phyloP scores from a whole-genome alignment of 768 basidiomycete species.

The Russula emetica region DNA sequence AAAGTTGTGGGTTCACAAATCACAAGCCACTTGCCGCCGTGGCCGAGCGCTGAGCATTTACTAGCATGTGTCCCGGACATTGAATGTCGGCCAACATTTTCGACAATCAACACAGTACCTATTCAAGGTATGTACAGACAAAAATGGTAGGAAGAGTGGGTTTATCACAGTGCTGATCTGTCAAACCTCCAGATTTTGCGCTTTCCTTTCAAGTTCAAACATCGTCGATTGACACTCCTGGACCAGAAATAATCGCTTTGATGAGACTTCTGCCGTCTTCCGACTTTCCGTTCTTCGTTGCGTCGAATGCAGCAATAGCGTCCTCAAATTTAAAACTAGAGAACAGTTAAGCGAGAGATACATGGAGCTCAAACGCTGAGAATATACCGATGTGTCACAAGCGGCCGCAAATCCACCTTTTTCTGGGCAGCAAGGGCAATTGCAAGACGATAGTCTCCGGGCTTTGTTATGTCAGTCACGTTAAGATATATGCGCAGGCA shows the following conservation, averaged over 20 bases:
- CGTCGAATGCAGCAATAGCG: constrained; percentile 75
- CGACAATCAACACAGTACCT: background rate
- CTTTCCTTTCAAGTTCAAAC: constrained; percentile 29
- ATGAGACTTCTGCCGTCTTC: constrained; percentile 84
- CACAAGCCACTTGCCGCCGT: too few relatives aligned
- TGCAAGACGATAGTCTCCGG: constrained; percentile 81
- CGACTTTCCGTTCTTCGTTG: constrained; percentile 75
- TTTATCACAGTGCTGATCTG: background rate
- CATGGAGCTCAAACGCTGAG: background rate
- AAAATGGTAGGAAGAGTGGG: background rate
- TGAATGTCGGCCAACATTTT: too few relatives aligned
- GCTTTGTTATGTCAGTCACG: constrained; percentile 38
- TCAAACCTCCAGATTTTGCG: background rate
- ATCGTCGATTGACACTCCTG: constrained; percentile 50
- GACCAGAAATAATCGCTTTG: constrained; percentile 85
- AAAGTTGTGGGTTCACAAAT: too few relatives aligned
- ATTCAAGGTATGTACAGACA: background rate
- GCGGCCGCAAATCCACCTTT: constrained; percentile 78
- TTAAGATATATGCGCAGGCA: background rate
- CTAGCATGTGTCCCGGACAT: too few relatives aligned
- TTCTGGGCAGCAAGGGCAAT: constrained; percentile 80
- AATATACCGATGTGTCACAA: constrained; percentile 82
- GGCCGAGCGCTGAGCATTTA: too few relatives aligned
- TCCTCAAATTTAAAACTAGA: constrained; percentile 69
- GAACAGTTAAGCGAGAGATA: background rate